Evolutionary conservation across 1,284 basidiomycete species (phyloP).

Genomic region (Amylostereum chailletii): DNA sequence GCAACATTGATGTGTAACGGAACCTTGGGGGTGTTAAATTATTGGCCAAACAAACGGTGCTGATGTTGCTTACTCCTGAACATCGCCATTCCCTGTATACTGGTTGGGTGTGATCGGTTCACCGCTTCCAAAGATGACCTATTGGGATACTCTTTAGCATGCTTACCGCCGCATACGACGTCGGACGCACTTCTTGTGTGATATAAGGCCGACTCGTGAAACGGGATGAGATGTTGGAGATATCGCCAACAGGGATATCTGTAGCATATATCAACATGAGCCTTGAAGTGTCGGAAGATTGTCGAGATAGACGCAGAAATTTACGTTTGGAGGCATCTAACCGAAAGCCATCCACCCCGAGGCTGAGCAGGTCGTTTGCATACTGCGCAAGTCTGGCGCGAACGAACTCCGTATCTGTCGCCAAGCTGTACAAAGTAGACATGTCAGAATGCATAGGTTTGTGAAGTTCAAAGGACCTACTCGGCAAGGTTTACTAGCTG

Average conservation of each 20-base stretch:
- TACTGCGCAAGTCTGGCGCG: constrained; percentile 43
- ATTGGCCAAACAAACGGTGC: neutral
- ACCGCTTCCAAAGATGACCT: constrained; percentile 21
- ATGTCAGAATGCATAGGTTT: neutral
- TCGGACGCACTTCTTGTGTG: constrained; percentile 11
- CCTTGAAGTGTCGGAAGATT: too few species aligned
- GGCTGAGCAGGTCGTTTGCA: constrained; percentile 49
- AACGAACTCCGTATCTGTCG: constrained; percentile 55
- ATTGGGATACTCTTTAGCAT: neutral
- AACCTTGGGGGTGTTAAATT: constrained; percentile 31
- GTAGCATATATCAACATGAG: too few species aligned
- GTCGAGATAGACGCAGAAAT: constrained; percentile 5
- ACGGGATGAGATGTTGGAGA: constrained; percentile 14
- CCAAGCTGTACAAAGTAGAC: constrained; percentile 28
- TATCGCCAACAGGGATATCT: constrained; percentile 16
- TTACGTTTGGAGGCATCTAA: constrained; percentile 62
- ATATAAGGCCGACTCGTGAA: constrained; percentile 11
- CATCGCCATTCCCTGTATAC: constrained; percentile 30
- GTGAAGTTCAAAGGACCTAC: constrained; percentile 25
- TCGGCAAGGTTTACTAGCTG: constrained; percentile 49
- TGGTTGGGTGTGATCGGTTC: constrained; percentile 15
- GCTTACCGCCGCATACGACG: too few species aligned
- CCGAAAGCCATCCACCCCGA: constrained; percentile 58
- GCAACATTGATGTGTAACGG: constrained; percentile 46
- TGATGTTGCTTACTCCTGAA: constrained; percentile 45